phyloP scores from a whole-genome alignment of 2,329 filamentous ascomycete genomes.

The Botrytis hyacinthi region DNA sequence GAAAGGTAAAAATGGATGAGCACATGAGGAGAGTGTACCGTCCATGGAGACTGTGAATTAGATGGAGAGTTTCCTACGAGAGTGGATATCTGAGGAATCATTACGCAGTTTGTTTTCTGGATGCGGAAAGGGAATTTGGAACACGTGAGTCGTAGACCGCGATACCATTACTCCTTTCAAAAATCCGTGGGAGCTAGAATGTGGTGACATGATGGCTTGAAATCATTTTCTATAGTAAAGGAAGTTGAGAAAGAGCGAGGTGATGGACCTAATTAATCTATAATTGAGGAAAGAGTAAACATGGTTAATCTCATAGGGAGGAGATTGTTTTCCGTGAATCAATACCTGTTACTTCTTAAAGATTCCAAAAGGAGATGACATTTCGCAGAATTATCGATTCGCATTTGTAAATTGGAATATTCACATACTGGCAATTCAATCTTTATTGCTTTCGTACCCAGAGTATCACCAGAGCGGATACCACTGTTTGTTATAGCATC shows the following conservation, averaged over 20 bases:
- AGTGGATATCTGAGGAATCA: fast-evolving
- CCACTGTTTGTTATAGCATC: neutral
- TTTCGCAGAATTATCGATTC: fast-evolving
- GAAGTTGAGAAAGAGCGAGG: neutral
- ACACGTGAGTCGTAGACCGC: neutral
- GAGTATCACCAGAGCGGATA: neutral
- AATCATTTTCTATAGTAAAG: neutral
- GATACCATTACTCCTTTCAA: neutral
- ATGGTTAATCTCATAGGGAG: too few relatives aligned
- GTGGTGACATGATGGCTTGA: neutral
- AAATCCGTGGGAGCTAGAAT: neutral
- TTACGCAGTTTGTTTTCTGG: neutral
- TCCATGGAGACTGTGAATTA: neutral
- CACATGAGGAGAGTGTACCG: neutral
- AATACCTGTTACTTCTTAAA: neutral
- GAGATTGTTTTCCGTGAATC: neutral
- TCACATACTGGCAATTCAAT: neutral
- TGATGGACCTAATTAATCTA: neutral
- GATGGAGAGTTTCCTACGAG: neutral
- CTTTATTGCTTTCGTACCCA: neutral
- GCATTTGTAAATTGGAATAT: neutral
- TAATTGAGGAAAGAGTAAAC: neutral
- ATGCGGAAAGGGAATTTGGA: fast-evolving
- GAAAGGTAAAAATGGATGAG: neutral
- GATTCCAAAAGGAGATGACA: neutral